Evolutionary conservation across 805 yeast genomes (phyloP), one percentile per base, ranked within the genome.

Genomic region (Scheffersomyces stipitis): DNA sequence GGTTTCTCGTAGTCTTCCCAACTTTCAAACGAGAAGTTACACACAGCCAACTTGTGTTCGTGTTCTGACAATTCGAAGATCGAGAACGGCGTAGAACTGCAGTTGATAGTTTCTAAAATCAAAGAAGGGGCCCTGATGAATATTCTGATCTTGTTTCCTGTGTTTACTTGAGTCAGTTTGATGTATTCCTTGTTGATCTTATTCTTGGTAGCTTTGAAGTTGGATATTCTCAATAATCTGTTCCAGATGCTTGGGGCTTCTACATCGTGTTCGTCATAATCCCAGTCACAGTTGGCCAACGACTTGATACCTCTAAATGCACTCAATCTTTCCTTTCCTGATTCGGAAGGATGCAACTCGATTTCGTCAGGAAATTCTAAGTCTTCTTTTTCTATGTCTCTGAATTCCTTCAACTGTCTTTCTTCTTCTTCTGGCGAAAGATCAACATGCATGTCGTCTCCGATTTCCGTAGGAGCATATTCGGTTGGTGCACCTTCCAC

Each of bases 291-390:
- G 40, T 82, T 80, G 34, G 84, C 80, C 43, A 95, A 64, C 26
- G 86, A 85, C 60, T 87, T 86, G 46, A 90, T 75, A 41, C 98
- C 98, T 60, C 97, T 76, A 62, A 88, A 91, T 43, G 89, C 77
- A 20, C 71, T 63, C 39, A 93, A 71, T 45, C 87, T 75, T 45
- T 89, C 88, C 50, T 75, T 76, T 7, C 86, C 98, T 4, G 84
- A 74, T 46, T 77, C 90, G 4, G 62, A 56, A 20, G 97, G 97
- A 31, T 73, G 75, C 29, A 93, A 66, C 59, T 93, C 98, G 38
- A 91, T 65, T 64, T 93, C 99, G 63, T 93, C 99, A 0, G 98
- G 98, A 71, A 89, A 93, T 51, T 90, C 96, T 24, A 79, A 73
- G 57, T 88, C 97, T 37, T 90, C 97, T 41, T 76, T 76, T 47